Conservation (phyloP, 129 eudicot species). For the Lactuca sativa region DNA sequence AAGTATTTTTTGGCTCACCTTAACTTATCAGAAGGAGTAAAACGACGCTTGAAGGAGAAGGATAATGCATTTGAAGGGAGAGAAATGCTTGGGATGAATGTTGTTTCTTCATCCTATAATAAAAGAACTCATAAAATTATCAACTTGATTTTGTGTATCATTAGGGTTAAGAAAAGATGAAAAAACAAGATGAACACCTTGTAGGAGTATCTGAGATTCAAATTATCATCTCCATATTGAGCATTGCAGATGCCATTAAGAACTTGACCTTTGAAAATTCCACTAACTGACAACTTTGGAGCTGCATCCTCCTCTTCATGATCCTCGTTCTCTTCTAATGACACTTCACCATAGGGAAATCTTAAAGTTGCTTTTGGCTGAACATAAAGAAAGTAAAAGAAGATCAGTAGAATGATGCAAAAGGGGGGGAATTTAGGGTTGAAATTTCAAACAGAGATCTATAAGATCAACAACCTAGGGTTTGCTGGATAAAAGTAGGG, state of each 20-base stretch:
- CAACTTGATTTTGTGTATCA: conserved; percentile 3
- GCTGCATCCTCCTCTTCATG: conserved; percentile 52
- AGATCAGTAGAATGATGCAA: conserved; percentile 4
- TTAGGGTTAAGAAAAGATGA: neutral
- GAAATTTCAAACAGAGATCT: neutral
- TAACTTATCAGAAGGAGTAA: conserved; percentile 65
- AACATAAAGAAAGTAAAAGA: conserved; percentile 20
- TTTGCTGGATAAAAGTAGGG: neutral
- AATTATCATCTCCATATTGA: conserved; percentile 55
- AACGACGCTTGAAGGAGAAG: conserved; percentile 76
- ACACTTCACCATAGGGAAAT: conserved; percentile 84
- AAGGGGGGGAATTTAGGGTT: neutral
- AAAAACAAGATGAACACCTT: conserved; percentile 48
- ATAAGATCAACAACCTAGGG: neutral
- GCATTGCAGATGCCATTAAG: conserved; percentile 78
- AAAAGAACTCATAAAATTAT: conserved; percentile 12
- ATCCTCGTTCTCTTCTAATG: conserved; percentile 72
- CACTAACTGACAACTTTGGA: conserved; percentile 57
- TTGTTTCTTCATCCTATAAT: conserved; percentile 72
- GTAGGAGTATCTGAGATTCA: conserved; percentile 69
- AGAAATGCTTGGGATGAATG: conserved; percentile 75
- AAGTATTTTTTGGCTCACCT: conserved; percentile 39
- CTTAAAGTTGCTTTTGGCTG: conserved; percentile 80
- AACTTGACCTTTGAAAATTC: conserved; percentile 54
- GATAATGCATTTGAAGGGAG: conserved; percentile 83